A percentile compares a stretch with the other conserved stretches of the same genome.
phyloP scores from a whole-genome alignment of 371 early-diverging fungal species.

The Mortierella sp. region DNA sequence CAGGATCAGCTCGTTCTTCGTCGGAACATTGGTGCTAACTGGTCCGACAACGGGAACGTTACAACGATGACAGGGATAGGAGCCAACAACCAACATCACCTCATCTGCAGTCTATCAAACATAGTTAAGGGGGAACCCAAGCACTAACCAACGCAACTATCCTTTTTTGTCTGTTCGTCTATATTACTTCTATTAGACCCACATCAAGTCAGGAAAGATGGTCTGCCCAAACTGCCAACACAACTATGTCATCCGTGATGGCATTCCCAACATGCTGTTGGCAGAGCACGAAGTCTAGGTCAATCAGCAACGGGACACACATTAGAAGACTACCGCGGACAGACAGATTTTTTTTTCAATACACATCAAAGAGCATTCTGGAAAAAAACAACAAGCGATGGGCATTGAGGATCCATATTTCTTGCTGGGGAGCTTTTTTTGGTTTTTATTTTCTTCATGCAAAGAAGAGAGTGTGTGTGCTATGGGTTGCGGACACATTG shows the following conservation, averaged over 20 bases:
- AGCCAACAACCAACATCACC: not conserved
- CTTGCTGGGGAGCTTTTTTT: no score
- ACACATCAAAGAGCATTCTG: not conserved
- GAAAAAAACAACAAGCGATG: not conserved
- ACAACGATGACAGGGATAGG: not conserved
- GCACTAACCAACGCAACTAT: no score
- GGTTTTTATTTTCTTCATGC: no score
- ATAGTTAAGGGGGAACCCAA: no score
- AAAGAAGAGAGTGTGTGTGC: not conserved
- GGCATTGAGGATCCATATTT: no score
- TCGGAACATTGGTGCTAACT: no score
- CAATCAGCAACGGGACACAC: not conserved
- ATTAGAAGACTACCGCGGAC: not conserved
- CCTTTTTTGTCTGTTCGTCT: not conserved
- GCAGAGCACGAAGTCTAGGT: conserved; percentile 93
- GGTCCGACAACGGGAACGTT: no score
- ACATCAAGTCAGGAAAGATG: conserved; percentile 92
- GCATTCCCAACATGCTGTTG: conserved; percentile 97
- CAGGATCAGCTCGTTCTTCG: no score
- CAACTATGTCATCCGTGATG: conserved; percentile 91
- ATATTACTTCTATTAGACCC: conserved; percentile 66
- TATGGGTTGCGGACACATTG: no score
- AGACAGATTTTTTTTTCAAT: no score
- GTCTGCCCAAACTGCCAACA: conserved; percentile 91
- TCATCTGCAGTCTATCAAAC: not conserved